phyloP scores from a whole-genome alignment of 2,329 filamentous ascomycete genomes.

The Cladophialophora yegresii region DNA sequence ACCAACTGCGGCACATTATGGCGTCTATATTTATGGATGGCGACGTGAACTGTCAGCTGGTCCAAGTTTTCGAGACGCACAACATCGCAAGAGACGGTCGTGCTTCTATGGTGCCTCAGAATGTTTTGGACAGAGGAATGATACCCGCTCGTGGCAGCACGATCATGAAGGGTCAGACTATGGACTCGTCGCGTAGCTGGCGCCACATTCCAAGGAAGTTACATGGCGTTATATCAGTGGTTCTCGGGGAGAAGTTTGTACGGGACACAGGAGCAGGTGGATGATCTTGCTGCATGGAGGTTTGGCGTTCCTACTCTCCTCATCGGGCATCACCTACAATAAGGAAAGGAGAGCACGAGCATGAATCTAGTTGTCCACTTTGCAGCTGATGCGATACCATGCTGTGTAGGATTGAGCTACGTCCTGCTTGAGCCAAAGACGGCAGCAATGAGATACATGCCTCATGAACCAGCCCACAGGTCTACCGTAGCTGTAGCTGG shows the following conservation, averaged over 20 bases:
- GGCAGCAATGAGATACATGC: no score
- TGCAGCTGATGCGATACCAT: neutral
- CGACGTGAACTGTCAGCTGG: neutral
- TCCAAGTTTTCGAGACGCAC: neutral
- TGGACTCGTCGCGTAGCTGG: neutral
- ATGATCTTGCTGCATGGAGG: neutral
- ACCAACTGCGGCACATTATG: constrained; percentile 18
- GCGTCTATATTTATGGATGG: constrained; percentile 12
- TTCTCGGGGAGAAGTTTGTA: neutral
- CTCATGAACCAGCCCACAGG: no score
- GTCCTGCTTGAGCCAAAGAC: no score
- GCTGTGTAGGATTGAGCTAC: no score
- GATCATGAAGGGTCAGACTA: neutral
- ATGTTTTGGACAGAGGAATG: constrained; percentile 27
- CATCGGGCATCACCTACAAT: neutral
- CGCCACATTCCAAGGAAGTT: neutral
- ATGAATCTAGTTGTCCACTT: neutral
- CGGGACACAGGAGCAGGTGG: neutral
- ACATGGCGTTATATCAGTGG: neutral
- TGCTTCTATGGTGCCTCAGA: constrained; percentile 14
- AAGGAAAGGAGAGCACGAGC: neutral
- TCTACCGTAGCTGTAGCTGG: no score
- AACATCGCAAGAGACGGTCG: constrained; percentile 23
- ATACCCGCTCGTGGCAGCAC: constrained; percentile 25
- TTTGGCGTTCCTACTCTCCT: neutral